These are phyloP conservation scores for Telopea speciosissima DNA, from an alignment of 177 flowering plant species.

Conservation along the genomic window DNA sequence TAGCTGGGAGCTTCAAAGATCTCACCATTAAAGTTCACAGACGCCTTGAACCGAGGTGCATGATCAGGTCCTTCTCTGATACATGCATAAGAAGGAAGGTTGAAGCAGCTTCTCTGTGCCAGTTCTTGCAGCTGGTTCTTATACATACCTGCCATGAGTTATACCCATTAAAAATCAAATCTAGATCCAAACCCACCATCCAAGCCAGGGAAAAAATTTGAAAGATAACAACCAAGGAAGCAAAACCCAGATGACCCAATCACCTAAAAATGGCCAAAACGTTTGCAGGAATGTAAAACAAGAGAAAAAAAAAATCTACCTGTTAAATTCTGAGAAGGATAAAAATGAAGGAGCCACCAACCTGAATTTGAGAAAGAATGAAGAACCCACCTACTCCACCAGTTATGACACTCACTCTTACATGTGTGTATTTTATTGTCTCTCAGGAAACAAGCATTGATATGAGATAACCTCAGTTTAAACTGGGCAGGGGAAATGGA, in stretches of 20 bases:
- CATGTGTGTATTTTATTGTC: neutral
- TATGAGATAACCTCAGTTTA: too few relatives aligned
- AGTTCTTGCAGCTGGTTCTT: constrained; percentile 61
- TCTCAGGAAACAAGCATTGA: neutral
- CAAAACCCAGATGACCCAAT: neutral
- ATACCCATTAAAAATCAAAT: neutral
- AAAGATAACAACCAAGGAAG: too few relatives aligned
- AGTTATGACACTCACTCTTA: constrained; percentile 3
- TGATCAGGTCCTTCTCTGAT: constrained; percentile 56
- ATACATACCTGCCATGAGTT: constrained; percentile 32
- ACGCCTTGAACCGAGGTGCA: constrained; percentile 55
- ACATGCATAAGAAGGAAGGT: constrained; percentile 49
- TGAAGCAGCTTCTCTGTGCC: constrained; percentile 57
- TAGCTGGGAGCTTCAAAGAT: constrained; percentile 44
- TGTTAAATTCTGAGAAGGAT: neutral
- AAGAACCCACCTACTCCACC: neutral
- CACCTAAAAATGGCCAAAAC: constrained; percentile 7
- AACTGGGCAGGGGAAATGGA: neutral
- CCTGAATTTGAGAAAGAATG: neutral
- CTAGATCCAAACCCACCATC: neutral
- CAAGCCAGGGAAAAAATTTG: too few relatives aligned
- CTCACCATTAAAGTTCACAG: constrained; percentile 57
- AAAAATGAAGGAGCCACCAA: neutral
- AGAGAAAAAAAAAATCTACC: constrained; percentile 6
- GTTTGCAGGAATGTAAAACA: neutral